Conservation (phyloP, 2,329 filamentous ascomycete genomes). For the Cercospora sp. region DNA sequence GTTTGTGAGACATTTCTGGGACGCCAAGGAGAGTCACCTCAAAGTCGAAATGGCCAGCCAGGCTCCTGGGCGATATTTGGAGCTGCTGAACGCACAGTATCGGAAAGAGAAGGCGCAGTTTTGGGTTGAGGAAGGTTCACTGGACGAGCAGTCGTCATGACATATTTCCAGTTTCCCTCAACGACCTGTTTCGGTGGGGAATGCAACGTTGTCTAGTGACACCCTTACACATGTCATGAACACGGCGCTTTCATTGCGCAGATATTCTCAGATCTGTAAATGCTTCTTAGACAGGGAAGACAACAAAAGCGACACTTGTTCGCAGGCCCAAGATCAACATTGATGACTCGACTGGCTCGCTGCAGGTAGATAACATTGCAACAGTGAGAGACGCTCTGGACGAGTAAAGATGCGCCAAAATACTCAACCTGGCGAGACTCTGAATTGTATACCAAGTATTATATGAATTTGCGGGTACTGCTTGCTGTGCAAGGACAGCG, state of each 20-base stretch:
- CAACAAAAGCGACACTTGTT: background rate
- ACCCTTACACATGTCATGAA: background rate
- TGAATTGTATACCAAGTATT: background rate
- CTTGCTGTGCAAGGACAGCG: background rate
- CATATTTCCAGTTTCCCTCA: background rate
- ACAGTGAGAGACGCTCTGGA: background rate
- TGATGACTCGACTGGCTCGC: background rate
- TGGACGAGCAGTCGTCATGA: background rate
- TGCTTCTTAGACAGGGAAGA: background rate
- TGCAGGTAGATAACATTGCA: background rate
- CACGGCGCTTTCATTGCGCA: background rate
- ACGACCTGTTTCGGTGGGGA: background rate
- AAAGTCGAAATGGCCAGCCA: conserved; percentile 7
- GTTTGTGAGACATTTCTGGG: conserved; percentile 16
- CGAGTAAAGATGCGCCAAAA: background rate
- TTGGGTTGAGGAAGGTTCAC: conserved; percentile 1
- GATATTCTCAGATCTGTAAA: background rate
- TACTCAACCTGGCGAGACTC: background rate
- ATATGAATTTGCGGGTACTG: background rate
- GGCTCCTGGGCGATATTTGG: conserved; percentile 9
- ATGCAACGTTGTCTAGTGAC: background rate
- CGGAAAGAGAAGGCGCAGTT: conserved; percentile 5
- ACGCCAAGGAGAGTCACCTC: conserved; percentile 10
- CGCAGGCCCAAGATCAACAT: background rate
- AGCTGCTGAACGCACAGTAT: conserved; percentile 10